phyloP scores from a whole-genome alignment of 2,329 filamentous ascomycete genomes.

The Cordyceps militaris region DNA sequence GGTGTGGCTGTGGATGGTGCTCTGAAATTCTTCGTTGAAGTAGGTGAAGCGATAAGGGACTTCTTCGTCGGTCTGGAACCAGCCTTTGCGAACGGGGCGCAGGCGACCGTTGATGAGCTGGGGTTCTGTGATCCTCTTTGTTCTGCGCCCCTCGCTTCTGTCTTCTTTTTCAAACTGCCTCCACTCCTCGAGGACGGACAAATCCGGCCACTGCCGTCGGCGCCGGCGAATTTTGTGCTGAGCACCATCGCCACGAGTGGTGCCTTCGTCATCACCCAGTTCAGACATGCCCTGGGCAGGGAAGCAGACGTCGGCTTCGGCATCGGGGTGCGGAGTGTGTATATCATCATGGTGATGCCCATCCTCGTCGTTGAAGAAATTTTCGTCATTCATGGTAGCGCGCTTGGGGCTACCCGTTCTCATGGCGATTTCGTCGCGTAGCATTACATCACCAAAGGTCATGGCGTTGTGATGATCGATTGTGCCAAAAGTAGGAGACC shows the following conservation, averaged over 20 bases:
- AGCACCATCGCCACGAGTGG: slow-evolving; percentile 35
- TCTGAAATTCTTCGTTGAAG: slow-evolving; percentile 95
- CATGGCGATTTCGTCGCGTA: slow-evolving; percentile 55
- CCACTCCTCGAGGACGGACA: slow-evolving; percentile 82
- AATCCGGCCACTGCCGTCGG: slow-evolving; percentile 75
- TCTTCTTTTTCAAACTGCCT: slow-evolving; percentile 79
- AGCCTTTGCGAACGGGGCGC: slow-evolving; percentile 69
- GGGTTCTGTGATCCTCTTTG: slow-evolving; percentile 90
- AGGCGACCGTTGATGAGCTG: slow-evolving; percentile 85
- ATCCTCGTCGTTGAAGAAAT: slow-evolving; percentile 25
- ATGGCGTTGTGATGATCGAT: slow-evolving; percentile 44
- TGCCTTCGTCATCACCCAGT: slow-evolving; percentile 67
- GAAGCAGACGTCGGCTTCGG: slow-evolving; percentile 88
- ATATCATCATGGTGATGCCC: slow-evolving; percentile 24
- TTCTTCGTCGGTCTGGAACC: slow-evolving; percentile 85
- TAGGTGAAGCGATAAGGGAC: slow-evolving; percentile 94
- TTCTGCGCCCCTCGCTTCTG: slow-evolving; percentile 70
- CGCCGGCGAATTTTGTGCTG: slow-evolving; percentile 46
- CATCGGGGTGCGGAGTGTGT: slow-evolving; percentile 52
- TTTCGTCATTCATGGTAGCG: slow-evolving; percentile 23
- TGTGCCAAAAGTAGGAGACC: slow-evolving; percentile 48
- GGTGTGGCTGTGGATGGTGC: slow-evolving; percentile 91
- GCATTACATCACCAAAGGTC: slow-evolving; percentile 62
- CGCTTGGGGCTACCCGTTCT: slow-evolving; percentile 24
- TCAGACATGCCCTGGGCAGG: slow-evolving; percentile 68